Evolutionary conservation across 2,329 filamentous ascomycete genomes (phyloP).

Genomic region (Alternaria ventricosa): DNA sequence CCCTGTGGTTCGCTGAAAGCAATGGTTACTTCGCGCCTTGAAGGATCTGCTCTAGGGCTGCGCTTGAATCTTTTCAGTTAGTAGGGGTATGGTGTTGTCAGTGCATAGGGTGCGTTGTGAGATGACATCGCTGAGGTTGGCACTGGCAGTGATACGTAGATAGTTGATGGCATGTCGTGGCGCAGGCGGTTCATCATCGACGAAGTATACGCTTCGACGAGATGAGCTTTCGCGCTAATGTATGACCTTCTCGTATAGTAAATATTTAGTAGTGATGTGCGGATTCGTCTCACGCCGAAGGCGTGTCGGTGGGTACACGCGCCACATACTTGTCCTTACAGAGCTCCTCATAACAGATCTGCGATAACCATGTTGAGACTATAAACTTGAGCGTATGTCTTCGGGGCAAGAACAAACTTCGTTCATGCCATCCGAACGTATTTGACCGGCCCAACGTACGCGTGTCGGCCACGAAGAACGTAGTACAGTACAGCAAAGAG

Average conservation of each 20-base stretch:
- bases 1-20: no score
- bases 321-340: not conserved
- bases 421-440: slow-evolving; percentile 13
- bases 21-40: not conserved
- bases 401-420: not conserved
- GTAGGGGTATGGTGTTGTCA: not conserved
- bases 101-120: not conserved
- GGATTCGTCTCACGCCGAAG: not conserved
- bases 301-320: not conserved
- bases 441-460: slow-evolving; percentile 43
- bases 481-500: slow-evolving; percentile 54
- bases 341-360: not conserved
- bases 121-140: not conserved
- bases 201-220: not conserved
- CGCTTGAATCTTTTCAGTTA: not conserved
- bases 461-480: slow-evolving; percentile 45
- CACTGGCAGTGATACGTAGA: not conserved
- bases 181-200: not conserved
- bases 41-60: not conserved
- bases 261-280: not conserved
- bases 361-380: not conserved
- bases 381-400: not conserved
- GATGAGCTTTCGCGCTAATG: not conserved
- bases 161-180: not conserved
- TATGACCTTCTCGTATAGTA: not conserved